Base-by-base conservation (phyloP, 73 alveolate genomes). In the Loxodes magnus region DNA sequence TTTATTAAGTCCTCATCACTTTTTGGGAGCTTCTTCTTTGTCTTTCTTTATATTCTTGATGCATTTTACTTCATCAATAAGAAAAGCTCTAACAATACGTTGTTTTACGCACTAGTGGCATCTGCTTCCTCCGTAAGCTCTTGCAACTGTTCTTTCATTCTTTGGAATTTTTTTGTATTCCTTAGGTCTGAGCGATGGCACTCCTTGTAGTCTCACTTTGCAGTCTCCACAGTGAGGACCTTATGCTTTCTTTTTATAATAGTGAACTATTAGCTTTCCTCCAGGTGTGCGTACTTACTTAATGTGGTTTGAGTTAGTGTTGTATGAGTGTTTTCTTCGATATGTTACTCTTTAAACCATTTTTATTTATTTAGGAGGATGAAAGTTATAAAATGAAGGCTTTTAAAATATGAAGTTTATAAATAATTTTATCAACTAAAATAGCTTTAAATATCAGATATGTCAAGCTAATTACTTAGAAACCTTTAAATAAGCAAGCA, bases 21-120 rank as follows among this genome's bases (percentile, higher is more conserved):
- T 38, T 38, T 51, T 26, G 5, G 10, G 31, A 2, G 10, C 52
- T 4, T 21, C 14, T 35, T 31, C 21, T 14, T 22, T 14, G 3
- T 2, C 31, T 23, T 51, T 51, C 14, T 31, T 9, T 2, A 51
- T 3, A 34, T 38, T 51, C 64, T 65, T 65, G 48, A 65, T 65
- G 25, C 50, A 58, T 57, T 65, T 65, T 4, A 57, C 51, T 57
- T 65, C 79, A 55, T 65, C 79, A 37, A 56, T 65, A 22, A 65
- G 51, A 54, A 65, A 65, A 19, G 79, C 79, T 65, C 79, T 65
- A 22, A 65, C 67, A 23, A 65, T 65, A 41, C 75, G 53, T 20
- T 65, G 68, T 65, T 36, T 65, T 21, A 65, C 79, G 46, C 58
- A 51, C 28, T 38, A 43, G 46, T 61, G 56, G 58, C 53, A 20